Evolutionary conservation across 371 early-diverging fungal species (phyloP), one percentile per base, ranked within the genome.

Genomic region (Apophysomyces elegans): DNA sequence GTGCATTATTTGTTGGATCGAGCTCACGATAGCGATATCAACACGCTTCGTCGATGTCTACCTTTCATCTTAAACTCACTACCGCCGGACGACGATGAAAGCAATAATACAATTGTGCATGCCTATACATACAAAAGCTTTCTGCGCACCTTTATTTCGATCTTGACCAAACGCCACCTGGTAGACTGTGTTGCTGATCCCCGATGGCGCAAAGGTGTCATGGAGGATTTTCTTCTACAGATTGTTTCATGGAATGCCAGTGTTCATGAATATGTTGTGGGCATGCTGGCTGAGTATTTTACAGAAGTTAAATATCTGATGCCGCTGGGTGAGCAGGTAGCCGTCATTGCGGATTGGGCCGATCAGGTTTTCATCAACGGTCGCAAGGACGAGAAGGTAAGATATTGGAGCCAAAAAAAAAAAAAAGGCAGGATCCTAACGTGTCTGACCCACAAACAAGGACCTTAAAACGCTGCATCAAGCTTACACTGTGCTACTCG

Each of bases 1-100:
- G 79, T 77, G 4, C 85, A 85, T 41, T 87, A 87, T 56, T 69
- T 82, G 4, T 68, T 84, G 36, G 83, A 83, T 39, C 78, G 80
- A 13, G 67, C 73, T 4, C 37, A 67, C 7, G 77, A 81, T 41
- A 67, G 72, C 14, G 85, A 87, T 60, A 67, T 85, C 9, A 62
- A 65, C 9, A 76, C 81, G 1, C 67, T 87, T 8, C 59, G 64
- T 35, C 71, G 80, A 26, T 75, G 77, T 9, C 45, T 87, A 32
- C 84, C 86, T 0, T 61, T 72, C 11, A 68, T 85, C 7, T 39
- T 82, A 5, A 65, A 72, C 1, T 78, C 85, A 7, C 64, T 83
- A 65, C 79, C 76, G 2, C 35, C 65, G 9, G 56, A 69, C 54
- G 59, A 63, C 32, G 67, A 68, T 2, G 71, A 80, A n/a, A 68